phyloP scores from a whole-genome alignment of 495 filamentous ascomycete genomes.

The Penicillium argentinense region DNA sequence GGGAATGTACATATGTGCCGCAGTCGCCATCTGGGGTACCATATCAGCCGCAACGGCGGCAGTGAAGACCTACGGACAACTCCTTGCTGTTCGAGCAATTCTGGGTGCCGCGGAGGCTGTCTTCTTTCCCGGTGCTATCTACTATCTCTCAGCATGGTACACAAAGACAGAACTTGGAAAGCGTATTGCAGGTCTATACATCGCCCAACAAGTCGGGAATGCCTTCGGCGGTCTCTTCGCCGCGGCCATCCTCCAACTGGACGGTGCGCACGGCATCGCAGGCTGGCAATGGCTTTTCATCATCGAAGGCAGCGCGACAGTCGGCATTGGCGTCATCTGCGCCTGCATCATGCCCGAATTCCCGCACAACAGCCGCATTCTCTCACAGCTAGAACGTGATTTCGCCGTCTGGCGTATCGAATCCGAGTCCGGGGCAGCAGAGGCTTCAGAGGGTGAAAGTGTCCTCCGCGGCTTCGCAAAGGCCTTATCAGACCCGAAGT shows the following conservation, averaged over 20 bases:
- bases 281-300: conserved; percentile 56
- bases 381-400: conserved; percentile 22
- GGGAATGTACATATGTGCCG: conserved; percentile 33
- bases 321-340: conserved; percentile 39
- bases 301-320: conserved; percentile 43
- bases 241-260: conserved; percentile 51
- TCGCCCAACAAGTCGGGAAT: conserved; percentile 54
- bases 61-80: conserved; percentile 24
- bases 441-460: conserved; percentile 22
- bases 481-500: conserved; percentile 26
- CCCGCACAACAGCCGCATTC: conserved; percentile 29
- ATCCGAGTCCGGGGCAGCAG: conserved; percentile 28
- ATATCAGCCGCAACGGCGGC: conserved; percentile 44
- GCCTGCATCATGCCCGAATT: conserved; percentile 42
- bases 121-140: conserved; percentile 57
- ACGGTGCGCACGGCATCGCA: conserved; percentile 39
- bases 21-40: conserved; percentile 49
- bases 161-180: conserved; percentile 55
- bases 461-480: conserved; percentile 18
- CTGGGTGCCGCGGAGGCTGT: conserved; percentile 44
- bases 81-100: conserved; percentile 37
- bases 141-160: conserved; percentile 58
- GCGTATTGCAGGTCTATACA: conserved; percentile 58
- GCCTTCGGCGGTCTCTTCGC: conserved; percentile 58
- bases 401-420: conserved; percentile 32